Percentiles rank a stretch among this genome's conserved stretches.
Conservation (phyloP, 805 yeast species). For the Wickerhamiella dianesei region DNA sequence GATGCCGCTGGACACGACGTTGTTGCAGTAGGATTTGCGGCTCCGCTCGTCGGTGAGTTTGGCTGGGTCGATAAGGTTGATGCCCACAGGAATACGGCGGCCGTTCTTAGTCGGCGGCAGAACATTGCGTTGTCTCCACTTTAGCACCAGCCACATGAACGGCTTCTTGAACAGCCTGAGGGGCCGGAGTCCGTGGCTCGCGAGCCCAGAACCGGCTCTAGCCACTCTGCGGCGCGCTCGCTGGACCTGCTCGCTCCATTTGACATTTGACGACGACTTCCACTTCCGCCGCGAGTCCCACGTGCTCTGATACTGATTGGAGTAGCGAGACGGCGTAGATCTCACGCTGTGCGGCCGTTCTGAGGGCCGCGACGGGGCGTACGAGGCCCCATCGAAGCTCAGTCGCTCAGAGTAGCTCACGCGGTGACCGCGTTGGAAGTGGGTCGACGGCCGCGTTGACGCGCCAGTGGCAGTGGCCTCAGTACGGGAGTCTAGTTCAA, state of each 20-base stretch:
- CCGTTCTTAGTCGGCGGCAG: conserved; percentile 51
- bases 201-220: background rate
- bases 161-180: conserved; percentile 7
- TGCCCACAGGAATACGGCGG: conserved; percentile 54
- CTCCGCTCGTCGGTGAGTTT: conserved; percentile 54
- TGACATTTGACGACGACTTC: conserved; percentile 7
- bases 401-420: background rate
- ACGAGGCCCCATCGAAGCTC: conserved; percentile 1
- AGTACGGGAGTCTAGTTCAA: background rate
- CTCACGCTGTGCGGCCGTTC: conserved; percentile 5
- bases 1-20: conserved; percentile 72
- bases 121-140: conserved; percentile 14
- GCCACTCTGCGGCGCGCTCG: background rate
- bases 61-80: conserved; percentile 27
- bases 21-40: conserved; percentile 44
- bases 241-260: background rate
- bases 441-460: background rate
- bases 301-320: background rate
- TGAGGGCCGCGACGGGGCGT: conserved; percentile 4
- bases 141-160: conserved; percentile 1
- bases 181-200: conserved; percentile 6
- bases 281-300: conserved; percentile 10
- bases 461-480: background rate
- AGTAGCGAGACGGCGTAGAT: conserved; percentile 1
- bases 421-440: background rate